phyloP scores from a whole-genome alignment of 1,284 basidiomycete species.

The Ceratobasidium sp. region DNA sequence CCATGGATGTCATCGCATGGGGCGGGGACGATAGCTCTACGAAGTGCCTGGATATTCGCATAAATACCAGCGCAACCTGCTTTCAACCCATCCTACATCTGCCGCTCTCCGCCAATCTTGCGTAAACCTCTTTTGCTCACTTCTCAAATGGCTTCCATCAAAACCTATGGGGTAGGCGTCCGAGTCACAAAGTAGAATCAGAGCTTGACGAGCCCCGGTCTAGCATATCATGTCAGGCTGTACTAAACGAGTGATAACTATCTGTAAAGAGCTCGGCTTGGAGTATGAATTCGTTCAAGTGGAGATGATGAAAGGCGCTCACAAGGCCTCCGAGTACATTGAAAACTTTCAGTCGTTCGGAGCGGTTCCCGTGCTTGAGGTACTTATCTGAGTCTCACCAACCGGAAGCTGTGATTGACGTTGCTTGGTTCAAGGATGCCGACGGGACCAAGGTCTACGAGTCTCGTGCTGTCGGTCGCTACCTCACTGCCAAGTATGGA shows the following conservation, averaged over 20 bases:
- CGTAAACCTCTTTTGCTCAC: too few relatives aligned
- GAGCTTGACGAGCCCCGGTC: too few relatives aligned
- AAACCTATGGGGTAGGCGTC: constrained; percentile 1
- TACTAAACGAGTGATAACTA: constrained; percentile 34
- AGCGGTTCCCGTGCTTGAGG: constrained; percentile 26
- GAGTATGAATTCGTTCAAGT: constrained; percentile 26
- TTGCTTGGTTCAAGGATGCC: constrained; percentile 28
- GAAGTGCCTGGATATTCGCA: too few relatives aligned
- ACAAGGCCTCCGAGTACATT: not conserved
- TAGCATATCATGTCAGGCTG: constrained; percentile 38
- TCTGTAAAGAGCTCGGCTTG: constrained; percentile 35
- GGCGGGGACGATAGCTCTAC: too few relatives aligned
- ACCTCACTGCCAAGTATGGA: constrained; percentile 57
- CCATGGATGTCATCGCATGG: too few relatives aligned
- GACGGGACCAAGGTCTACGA: constrained; percentile 48
- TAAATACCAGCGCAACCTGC: too few relatives aligned
- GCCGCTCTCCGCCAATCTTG: too few relatives aligned
- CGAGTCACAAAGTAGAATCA: too few relatives aligned
- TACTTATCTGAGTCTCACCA: not conserved
- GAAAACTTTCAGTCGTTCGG: constrained; percentile 32
- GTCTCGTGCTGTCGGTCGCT: constrained; percentile 62
- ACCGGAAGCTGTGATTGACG: not conserved
- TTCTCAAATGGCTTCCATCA: too few relatives aligned
- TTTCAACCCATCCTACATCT: too few relatives aligned
- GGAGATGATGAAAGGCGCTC: constrained; percentile 23